These are phyloP conservation scores for Fusarium sp. DNA, from an alignment of 2,329 filamentous ascomycete genomes.

Conservation along the genomic window DNA sequence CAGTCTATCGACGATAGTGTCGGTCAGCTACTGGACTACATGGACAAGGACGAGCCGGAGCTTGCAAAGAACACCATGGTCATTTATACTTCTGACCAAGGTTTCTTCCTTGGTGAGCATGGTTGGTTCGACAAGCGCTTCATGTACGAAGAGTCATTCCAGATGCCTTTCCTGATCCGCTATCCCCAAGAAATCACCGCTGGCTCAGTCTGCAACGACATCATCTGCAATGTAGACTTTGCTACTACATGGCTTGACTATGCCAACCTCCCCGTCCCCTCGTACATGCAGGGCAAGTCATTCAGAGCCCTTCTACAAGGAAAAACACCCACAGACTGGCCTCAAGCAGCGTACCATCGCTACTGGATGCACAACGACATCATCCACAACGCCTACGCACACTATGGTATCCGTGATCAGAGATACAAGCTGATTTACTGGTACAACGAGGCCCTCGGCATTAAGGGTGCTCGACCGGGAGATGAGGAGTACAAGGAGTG, in stretches of 20 bases:
- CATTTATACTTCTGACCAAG: constrained; percentile 64
- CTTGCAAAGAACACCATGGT: constrained; percentile 60
- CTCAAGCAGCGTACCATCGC: constrained; percentile 63
- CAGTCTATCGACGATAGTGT: constrained; percentile 64
- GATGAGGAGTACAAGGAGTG: constrained; percentile 59
- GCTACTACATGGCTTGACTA: constrained; percentile 61
- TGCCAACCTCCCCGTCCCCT: constrained; percentile 53
- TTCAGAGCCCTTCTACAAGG: constrained; percentile 54
- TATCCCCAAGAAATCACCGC: constrained; percentile 55
- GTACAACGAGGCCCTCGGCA: constrained; percentile 61
- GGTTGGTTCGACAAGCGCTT: constrained; percentile 69
- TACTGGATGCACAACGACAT: constrained; percentile 67
- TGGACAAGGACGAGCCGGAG: constrained; percentile 50
- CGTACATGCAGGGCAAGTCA: constrained; percentile 63
- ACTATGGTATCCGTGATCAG: constrained; percentile 63
- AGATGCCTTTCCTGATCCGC: constrained; percentile 64
- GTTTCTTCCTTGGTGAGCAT: constrained; percentile 67
- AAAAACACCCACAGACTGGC: constrained; percentile 55
- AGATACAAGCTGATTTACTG: constrained; percentile 67
- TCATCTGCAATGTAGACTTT: constrained; percentile 65
- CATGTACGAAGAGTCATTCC: constrained; percentile 67
- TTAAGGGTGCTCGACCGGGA: constrained; percentile 56
- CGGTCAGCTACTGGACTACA: constrained; percentile 57
- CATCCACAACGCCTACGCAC: constrained; percentile 62
- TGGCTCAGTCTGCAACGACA: constrained; percentile 56